A percentile compares a stretch with the other conserved stretches of the same genome.
These are phyloP conservation scores for Cinchona pubescens DNA, from an alignment of 257 asterid species.

Conservation along the genomic window DNA sequence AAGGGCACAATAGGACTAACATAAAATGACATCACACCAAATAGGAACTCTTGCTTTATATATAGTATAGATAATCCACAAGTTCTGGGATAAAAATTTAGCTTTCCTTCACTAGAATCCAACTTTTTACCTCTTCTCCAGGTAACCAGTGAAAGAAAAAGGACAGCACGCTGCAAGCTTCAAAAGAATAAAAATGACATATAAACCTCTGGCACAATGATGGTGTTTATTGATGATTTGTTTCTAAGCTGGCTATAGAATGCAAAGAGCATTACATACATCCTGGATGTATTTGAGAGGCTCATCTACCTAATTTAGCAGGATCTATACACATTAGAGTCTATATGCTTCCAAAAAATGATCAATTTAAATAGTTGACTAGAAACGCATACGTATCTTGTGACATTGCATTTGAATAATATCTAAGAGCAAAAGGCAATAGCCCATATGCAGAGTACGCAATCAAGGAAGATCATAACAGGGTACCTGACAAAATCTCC, in stretches of 20 bases:
- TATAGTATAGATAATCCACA: neutral
- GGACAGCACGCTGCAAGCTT: neutral
- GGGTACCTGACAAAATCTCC: conserved; percentile 96
- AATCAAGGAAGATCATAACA: neutral
- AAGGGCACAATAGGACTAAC: too few relatives aligned
- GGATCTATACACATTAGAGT: neutral
- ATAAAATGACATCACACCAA: too few relatives aligned
- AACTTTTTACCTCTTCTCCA: neutral
- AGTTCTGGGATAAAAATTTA: neutral
- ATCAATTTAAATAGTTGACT: neutral
- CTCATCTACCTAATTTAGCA: neutral
- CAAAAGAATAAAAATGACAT: neutral
- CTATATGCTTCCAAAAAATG: neutral
- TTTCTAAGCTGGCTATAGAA: neutral
- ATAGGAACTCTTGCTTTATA: too few relatives aligned
- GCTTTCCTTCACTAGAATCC: neutral
- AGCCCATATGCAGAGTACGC: neutral
- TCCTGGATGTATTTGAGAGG: neutral
- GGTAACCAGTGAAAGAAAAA: neutral
- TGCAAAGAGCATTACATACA: neutral
- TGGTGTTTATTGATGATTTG: neutral
- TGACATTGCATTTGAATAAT: neutral
- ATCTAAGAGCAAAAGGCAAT: conserved; percentile 5
- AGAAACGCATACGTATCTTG: neutral
- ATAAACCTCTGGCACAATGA: neutral